Base-by-base conservation (phyloP, 371 early-diverging fungal genomes). In the Mucor lusitanicus region DNA sequence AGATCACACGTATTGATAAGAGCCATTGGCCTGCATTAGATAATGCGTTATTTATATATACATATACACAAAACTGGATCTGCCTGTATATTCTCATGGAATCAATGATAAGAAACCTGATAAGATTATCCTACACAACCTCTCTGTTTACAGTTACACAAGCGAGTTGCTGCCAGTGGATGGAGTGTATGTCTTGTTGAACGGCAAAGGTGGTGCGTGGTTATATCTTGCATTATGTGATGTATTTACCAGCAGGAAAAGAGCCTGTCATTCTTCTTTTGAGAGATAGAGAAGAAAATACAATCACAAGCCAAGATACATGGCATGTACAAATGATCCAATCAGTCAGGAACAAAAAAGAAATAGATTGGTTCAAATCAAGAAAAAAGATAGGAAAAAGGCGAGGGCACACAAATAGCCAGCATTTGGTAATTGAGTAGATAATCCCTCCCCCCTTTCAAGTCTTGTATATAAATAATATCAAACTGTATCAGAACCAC, bases 21-120 rank as follows among this genome's bases (percentile, higher is more conserved):
- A 23, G 3, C 8, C 21, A 23, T 23, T 50, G 37, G 23, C 25
- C 50, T 23, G 50, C 50, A 50, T 50, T 50, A 50, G 50, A 50
- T 50, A 50, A 19, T 44, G 44, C 44, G n/a, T 19, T 44, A 44
- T 44, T 42, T 42, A 42, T 42, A 42, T n/a, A 25, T 9, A 48
- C 19, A 42, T n/a, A 25, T 9, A 48, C 19, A 48, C 37, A 37
- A 37, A 37, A 4, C 37, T 37, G 37, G 25, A 11, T 50, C 50
- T 50, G 2, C 25, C 25, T 37, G 11, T 50, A 44, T n/a, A 50
- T 50, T 50, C 50, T 58, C 37, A 58, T 58, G 39, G 25, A 42
- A 42, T 59, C 28, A 59, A 40, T 59, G 59, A 59, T 59, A 59
- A 59, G 59, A 59, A 59, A 42, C 40, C 42, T 39, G 59, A 59